phyloP scores from a whole-genome alignment of 2,329 filamentous ascomycete genomes.

The Xylariaceae sp. region DNA sequence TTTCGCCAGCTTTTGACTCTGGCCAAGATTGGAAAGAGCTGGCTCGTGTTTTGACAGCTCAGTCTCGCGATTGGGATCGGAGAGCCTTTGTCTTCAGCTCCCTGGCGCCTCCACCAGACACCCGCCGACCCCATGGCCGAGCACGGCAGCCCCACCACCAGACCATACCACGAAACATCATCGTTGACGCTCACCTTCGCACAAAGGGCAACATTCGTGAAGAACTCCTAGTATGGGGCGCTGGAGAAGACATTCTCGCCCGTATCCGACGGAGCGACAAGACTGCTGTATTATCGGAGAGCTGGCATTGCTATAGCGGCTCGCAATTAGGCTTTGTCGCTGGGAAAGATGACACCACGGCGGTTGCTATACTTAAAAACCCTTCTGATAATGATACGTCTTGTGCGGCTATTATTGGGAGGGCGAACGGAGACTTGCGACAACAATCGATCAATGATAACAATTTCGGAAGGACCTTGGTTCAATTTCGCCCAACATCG shows the following conservation, averaged over 20 bases:
- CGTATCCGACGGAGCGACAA: constrained; percentile 34
- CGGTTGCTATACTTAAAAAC: constrained; percentile 41
- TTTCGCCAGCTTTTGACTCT: constrained; percentile 26
- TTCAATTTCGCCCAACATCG: constrained; percentile 19
- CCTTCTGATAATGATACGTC: constrained; percentile 15
- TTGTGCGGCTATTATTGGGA: constrained; percentile 44
- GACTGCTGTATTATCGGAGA: constrained; percentile 12
- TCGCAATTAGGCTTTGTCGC: constrained; percentile 35
- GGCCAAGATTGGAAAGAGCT: constrained; percentile 28
- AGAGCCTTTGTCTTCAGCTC: constrained; percentile 40
- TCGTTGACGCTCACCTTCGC: constrained; percentile 43
- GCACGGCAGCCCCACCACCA: constrained; percentile 21
- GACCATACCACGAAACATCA: constrained; percentile 41
- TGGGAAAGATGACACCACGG: constrained; percentile 48
- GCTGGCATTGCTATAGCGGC: constrained; percentile 40
- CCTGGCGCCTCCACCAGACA: constrained; percentile 15
- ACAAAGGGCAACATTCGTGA: constrained; percentile 29
- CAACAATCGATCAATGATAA: constrained; percentile 39
- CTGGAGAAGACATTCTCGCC: constrained; percentile 48
- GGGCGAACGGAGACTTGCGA: constrained; percentile 47
- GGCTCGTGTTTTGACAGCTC: constrained; percentile 46
- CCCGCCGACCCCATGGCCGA: constrained; percentile 6
- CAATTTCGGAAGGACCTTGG: constrained; percentile 28
- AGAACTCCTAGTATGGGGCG: constrained; percentile 49
- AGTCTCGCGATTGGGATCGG: constrained; percentile 51